These are phyloP conservation scores for Phaeosphaeriaceae sp. DNA, from an alignment of 2,329 filamentous ascomycete genomes.

Conservation along the genomic window DNA sequence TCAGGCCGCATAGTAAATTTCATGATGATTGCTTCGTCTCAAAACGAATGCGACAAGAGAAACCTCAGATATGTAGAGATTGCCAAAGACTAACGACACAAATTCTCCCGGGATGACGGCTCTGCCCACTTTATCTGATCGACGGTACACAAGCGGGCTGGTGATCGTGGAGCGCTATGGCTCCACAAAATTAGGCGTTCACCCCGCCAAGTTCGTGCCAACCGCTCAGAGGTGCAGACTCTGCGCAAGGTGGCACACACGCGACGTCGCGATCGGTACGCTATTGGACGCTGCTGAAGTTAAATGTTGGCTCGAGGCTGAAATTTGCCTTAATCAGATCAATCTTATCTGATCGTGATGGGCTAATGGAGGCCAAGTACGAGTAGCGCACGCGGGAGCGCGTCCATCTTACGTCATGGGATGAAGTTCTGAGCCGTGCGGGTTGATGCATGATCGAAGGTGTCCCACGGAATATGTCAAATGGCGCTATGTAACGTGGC, in stretches of 20 bases:
- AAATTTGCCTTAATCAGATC: background rate
- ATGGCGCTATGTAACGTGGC: background rate
- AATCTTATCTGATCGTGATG: conserved; percentile 20
- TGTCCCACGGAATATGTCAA: background rate
- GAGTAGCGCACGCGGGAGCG: no score
- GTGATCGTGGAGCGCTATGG: background rate
- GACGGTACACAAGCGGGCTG: background rate
- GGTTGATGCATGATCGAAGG: background rate
- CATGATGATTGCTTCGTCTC: conserved; percentile 8
- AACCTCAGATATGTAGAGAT: background rate
- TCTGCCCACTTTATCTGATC: conserved; percentile 7
- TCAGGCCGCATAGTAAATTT: conserved; percentile 12
- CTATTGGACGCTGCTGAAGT: background rate
- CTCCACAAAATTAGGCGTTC: background rate
- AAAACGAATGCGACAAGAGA: background rate
- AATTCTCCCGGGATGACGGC: background rate
- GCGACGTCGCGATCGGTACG: background rate
- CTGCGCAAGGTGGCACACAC: background rate
- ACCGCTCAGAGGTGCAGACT: background rate
- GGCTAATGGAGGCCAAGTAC: background rate
- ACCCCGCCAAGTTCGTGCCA: background rate
- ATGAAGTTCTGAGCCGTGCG: background rate
- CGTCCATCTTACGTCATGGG: conserved; percentile 10
- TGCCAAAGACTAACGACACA: background rate
- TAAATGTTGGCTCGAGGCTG: background rate